phyloP scores from a whole-genome alignment of 208 protist genomes.

The Trypanosoma cruzi region DNA sequence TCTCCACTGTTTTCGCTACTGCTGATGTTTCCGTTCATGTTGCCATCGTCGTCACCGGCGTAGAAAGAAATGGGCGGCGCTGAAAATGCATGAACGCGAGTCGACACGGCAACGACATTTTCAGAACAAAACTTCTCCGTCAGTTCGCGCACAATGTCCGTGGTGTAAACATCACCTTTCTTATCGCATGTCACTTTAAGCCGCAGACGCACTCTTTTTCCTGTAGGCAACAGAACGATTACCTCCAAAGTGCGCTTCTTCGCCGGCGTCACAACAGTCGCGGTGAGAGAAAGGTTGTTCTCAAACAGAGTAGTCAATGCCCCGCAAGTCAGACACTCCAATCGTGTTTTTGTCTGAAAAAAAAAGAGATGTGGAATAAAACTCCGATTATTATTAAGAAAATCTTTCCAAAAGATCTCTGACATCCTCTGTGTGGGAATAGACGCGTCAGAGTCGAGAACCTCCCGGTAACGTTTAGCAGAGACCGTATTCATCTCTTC shows the following conservation, averaged over 20 bases:
- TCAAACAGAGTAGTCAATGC: constrained; percentile 74
- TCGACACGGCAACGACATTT: not conserved
- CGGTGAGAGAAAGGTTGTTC: constrained; percentile 70
- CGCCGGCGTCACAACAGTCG: constrained; percentile 49
- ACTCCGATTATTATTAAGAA: constrained; percentile 77
- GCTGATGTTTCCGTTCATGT: too few relatives aligned
- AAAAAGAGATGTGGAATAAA: constrained; percentile 80
- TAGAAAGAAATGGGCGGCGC: not conserved
- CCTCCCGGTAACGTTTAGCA: constrained; percentile 84
- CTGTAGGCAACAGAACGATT: constrained; percentile 32
- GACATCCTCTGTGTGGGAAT: constrained; percentile 75
- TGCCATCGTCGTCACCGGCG: not conserved
- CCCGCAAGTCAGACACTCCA: constrained; percentile 67
- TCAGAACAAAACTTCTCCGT: constrained; percentile 1
- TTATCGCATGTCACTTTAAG: constrained; percentile 13
- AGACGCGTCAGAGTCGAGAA: constrained; percentile 61
- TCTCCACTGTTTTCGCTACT: not conserved
- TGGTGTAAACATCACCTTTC: not conserved
- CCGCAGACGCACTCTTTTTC: not conserved
- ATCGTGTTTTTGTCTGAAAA: constrained; percentile 74
- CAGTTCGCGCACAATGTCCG: constrained; percentile 16
- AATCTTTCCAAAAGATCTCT: constrained; percentile 87
- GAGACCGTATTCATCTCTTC: constrained; percentile 91
- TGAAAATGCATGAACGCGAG: not conserved
- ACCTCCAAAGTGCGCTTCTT: constrained; percentile 40